These are phyloP conservation scores for Fusarium pilosicola DNA, from an alignment of 2,329 filamentous ascomycete genomes.

Conservation along the genomic window DNA sequence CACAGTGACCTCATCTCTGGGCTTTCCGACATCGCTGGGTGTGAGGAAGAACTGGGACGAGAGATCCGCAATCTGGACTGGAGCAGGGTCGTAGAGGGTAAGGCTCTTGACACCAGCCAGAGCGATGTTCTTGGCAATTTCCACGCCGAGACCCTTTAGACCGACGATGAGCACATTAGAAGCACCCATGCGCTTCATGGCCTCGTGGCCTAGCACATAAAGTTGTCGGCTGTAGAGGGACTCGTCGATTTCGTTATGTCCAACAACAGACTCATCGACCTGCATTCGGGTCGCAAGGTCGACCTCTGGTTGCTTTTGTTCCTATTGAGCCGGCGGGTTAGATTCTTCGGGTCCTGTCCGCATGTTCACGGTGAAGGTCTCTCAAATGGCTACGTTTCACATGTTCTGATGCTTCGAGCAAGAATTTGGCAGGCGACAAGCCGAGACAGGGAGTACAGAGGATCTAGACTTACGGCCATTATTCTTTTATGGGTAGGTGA, in stretches of 20 bases:
- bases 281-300: constrained; percentile 73
- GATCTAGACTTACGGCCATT: constrained; percentile 65
- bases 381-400: not conserved
- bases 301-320: constrained; percentile 65
- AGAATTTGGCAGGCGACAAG: not conserved
- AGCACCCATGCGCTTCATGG: constrained; percentile 99
- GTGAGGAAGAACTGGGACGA: constrained; percentile 98
- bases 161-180: constrained; percentile 94
- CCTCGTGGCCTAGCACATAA: constrained; percentile 77
- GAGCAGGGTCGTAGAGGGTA: constrained; percentile 89
- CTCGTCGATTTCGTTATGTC: constrained; percentile 73
- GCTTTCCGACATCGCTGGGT: constrained; percentile 88
- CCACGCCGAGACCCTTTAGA: constrained; percentile 92
- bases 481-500: constrained; percentile 66
- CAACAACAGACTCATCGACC: constrained; percentile 69
- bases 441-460: not conserved
- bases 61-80: constrained; percentile 85
- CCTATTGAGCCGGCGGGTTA: constrained; percentile 48
- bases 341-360: not conserved
- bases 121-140: constrained; percentile 98
- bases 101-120: constrained; percentile 98
- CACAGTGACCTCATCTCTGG: constrained; percentile 85
- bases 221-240: constrained; percentile 79
- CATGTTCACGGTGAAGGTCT: not conserved
- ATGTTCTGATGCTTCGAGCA: constrained; percentile 1